Evolutionary conservation across 2,329 filamentous ascomycete species (phyloP).

Genomic region (Aspergillus chevalieri): DNA sequence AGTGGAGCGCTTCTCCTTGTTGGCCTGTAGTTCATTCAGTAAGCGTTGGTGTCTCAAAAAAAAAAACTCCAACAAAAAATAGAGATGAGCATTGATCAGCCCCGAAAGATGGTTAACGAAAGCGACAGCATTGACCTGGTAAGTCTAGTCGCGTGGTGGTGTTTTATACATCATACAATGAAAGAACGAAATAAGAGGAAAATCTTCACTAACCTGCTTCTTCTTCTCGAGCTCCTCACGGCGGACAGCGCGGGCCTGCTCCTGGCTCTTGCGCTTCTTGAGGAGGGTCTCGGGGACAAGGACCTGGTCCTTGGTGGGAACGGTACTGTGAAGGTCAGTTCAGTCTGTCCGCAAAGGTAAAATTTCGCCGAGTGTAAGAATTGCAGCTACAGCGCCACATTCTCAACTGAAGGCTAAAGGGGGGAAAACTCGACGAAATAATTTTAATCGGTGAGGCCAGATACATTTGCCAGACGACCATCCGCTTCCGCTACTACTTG

Average conservation of each 20-base stretch:
- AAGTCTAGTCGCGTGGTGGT: constrained; percentile 86
- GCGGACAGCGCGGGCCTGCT: constrained; percentile 94
- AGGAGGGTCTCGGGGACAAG: constrained; percentile 98
- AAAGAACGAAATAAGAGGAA: constrained; percentile 10
- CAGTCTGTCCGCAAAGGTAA: constrained; percentile 69
- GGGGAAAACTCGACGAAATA: constrained; percentile 69
- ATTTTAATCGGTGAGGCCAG: constrained; percentile 70
- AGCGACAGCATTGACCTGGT: constrained; percentile 87
- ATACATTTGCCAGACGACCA: constrained; percentile 7
- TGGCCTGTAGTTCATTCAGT: constrained; percentile 57
- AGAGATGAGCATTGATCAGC: constrained; percentile 57
- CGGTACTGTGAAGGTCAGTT: constrained; percentile 71
- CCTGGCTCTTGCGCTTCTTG: constrained; percentile 99
- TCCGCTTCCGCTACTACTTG: constrained; percentile 17
- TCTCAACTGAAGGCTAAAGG: constrained; percentile 62
- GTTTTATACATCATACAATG: constrained; percentile 75
- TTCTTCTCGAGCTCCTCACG: constrained; percentile 73
- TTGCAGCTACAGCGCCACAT: constrained; percentile 86
- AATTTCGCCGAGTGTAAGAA: constrained; percentile 76
- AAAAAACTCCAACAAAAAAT: constrained; percentile 8
- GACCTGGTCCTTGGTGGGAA: constrained; percentile 91
- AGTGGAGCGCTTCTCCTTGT: constrained; percentile 96
- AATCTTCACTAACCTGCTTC: constrained; percentile 68
- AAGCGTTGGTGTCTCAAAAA: constrained; percentile 14
- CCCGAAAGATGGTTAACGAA: constrained; percentile 52